Percentiles rank a stretch among this genome's conserved stretches.
Evolutionary conservation across 345 rosid genomes (phyloP).

Genomic region (Heritiera littoralis): DNA sequence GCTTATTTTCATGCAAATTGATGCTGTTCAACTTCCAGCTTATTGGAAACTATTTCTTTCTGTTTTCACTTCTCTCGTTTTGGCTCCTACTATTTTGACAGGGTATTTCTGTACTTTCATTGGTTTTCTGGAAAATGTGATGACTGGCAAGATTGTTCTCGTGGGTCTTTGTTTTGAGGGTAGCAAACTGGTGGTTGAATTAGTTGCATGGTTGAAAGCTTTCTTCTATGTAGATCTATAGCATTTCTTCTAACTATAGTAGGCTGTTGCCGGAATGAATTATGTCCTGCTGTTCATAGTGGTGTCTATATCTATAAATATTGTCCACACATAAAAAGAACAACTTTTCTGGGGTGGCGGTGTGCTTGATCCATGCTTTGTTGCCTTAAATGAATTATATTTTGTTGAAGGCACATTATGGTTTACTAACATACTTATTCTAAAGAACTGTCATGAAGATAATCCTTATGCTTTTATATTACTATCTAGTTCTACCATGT

Average conservation of each 20-base stretch:
- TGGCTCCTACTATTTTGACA: neutral
- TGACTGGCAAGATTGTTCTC: neutral
- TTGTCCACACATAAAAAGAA: neutral
- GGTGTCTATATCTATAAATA: neutral
- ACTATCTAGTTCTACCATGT: neutral
- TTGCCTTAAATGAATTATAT: neutral
- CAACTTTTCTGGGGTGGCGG: too few species aligned
- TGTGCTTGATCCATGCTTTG: neutral
- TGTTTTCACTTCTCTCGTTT: neutral
- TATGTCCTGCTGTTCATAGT: neutral
- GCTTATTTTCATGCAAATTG: neutral
- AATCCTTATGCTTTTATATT: neutral
- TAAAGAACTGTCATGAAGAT: neutral
- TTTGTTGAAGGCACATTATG: neutral
- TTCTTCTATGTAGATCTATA: neutral
- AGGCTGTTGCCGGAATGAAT: neutral
- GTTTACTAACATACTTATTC: neutral
- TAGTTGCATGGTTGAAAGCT: slow-evolving; percentile 9
- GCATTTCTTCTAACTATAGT: neutral
- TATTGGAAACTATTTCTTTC: neutral
- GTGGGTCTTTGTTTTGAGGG: neutral
- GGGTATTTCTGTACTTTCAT: neutral
- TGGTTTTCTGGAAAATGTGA: slow-evolving; percentile 5
- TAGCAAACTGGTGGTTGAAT: neutral
- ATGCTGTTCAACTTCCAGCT: neutral